phyloP scores from a whole-genome alignment of 164 flowering plant species.

The Stephania yunnanensis region DNA sequence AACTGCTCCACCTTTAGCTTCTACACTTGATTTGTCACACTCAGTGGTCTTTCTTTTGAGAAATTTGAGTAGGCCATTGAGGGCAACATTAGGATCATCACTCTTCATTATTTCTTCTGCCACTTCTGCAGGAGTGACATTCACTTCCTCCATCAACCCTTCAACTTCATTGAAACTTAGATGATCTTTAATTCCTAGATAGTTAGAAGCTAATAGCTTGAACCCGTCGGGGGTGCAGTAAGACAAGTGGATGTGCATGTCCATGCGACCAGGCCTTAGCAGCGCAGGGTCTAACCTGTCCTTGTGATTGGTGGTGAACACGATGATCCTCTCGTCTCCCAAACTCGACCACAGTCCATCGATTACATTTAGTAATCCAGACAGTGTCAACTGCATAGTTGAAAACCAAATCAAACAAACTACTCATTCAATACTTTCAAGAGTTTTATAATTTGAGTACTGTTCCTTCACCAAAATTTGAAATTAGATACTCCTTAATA shows the following conservation, averaged over 20 bases:
- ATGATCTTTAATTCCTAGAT: slow-evolving; percentile 9
- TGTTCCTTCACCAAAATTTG: too few relatives aligned
- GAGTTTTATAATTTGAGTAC: too few relatives aligned
- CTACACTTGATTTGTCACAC: background rate
- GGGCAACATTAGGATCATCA: slow-evolving; percentile 31
- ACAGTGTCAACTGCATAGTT: slow-evolving; percentile 2
- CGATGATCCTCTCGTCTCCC: slow-evolving; percentile 9
- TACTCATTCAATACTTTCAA: background rate
- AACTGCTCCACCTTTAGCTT: background rate
- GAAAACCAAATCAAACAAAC: background rate
- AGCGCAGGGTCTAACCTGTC: slow-evolving; percentile 48
- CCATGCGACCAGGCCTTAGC: slow-evolving; percentile 6
- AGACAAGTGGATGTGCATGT: slow-evolving; percentile 9
- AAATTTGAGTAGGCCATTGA: slow-evolving; percentile 29
- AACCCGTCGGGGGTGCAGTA: slow-evolving; percentile 14
- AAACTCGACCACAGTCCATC: slow-evolving; percentile 36
- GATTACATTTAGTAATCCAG: slow-evolving; percentile 26
- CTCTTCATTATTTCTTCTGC: slow-evolving; percentile 56
- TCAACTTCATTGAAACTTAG: slow-evolving; percentile 15
- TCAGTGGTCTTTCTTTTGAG: slow-evolving; percentile 28
- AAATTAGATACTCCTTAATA: too few relatives aligned
- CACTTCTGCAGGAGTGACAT: slow-evolving; percentile 56
- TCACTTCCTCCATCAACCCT: slow-evolving; percentile 15
- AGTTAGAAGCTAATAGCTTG: slow-evolving; percentile 16
- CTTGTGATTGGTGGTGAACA: slow-evolving; percentile 22